Conservation (phyloP, 768 basidiomycete species). For the Phlebiopsis flavidoalba region DNA sequence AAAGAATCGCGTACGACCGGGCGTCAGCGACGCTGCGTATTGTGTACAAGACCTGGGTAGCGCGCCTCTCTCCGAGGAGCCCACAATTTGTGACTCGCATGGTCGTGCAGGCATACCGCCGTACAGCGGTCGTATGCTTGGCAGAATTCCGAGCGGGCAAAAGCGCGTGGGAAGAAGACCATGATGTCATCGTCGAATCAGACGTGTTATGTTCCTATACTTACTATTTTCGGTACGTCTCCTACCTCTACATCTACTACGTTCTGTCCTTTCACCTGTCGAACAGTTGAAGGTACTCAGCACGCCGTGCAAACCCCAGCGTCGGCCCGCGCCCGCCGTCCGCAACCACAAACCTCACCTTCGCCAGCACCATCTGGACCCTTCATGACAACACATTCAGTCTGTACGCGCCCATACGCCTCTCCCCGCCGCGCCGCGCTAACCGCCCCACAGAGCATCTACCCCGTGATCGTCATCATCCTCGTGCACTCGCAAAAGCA, state of each 20-base stretch:
- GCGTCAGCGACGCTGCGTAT: constrained; percentile 3
- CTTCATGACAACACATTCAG: neutral
- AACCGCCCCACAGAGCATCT: neutral
- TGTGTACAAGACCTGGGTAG: constrained; percentile 5
- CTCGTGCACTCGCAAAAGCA: neutral
- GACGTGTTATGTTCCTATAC: constrained; percentile 20
- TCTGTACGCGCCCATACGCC: neutral
- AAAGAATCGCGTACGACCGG: constrained; percentile 1
- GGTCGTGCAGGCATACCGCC: neutral
- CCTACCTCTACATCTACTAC: neutral
- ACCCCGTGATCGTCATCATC: neutral
- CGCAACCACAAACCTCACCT: neutral
- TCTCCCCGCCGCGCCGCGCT: neutral
- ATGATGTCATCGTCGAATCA: constrained; percentile 19
- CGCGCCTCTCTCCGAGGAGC: neutral
- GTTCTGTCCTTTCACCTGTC: neutral
- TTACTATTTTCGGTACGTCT: constrained; percentile 20
- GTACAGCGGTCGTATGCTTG: neutral
- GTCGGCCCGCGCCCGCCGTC: neutral
- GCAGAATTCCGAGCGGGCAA: neutral
- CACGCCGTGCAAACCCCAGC: neutral
- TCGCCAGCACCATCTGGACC: neutral
- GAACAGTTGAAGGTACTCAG: neutral
- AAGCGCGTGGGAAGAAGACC: neutral
- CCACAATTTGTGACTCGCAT: neutral